Evolutionary conservation across 306 rosid species (phyloP).

Genomic region (Vigna trinervia): DNA sequence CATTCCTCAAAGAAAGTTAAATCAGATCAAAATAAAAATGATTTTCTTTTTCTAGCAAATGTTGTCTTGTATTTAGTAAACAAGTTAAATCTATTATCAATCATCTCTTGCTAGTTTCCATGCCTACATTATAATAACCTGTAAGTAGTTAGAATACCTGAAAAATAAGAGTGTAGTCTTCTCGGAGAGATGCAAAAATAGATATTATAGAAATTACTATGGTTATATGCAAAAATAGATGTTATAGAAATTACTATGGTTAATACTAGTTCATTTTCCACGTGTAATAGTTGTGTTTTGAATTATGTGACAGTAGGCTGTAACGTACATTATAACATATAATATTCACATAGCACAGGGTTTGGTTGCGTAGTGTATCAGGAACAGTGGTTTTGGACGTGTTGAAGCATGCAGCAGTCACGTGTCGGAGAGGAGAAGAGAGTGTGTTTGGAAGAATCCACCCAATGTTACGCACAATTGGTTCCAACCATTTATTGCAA

Average conservation of each 20-base stretch:
- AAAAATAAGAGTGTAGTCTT: background rate
- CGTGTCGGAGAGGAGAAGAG: conserved; percentile 34
- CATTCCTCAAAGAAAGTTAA: background rate
- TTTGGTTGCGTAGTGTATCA: conserved; percentile 33
- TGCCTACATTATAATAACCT: background rate
- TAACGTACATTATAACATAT: background rate
- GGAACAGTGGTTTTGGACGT: conserved; percentile 33
- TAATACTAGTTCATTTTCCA: background rate
- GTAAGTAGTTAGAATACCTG: background rate
- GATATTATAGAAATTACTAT: background rate
- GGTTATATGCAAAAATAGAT: background rate
- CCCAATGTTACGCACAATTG: background rate
- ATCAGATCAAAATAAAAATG: background rate
- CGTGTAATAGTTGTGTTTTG: background rate
- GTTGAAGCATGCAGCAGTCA: conserved; percentile 45
- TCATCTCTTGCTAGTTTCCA: background rate
- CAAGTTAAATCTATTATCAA: background rate
- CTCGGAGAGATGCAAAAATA: background rate
- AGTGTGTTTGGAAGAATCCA: background rate
- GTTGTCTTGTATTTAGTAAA: background rate
- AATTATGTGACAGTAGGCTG: background rate
- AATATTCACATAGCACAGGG: background rate
- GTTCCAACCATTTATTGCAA: background rate
- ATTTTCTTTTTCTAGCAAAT: background rate
- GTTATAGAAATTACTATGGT: background rate